Conservation (phyloP, 768 basidiomycete genomes). For the Kwoniella mangroviensis region DNA sequence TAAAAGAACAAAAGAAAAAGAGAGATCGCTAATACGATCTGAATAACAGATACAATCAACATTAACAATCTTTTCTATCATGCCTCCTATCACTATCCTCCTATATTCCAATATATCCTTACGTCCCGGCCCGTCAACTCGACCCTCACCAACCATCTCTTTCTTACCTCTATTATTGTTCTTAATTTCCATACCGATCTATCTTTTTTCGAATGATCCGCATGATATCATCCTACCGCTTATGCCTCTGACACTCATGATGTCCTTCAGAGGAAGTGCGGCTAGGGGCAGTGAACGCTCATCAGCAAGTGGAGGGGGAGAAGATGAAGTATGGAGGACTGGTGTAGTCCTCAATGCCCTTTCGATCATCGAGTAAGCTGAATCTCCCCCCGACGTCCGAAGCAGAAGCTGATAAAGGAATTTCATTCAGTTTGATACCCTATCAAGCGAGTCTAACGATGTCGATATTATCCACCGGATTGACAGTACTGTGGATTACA, state of each 20-base stretch:
- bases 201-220: constrained; percentile 94
- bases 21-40: not conserved
- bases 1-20: not conserved
- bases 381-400: not conserved
- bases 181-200: constrained; percentile 85
- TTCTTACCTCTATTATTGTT: constrained; percentile 81
- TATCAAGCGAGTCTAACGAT: not conserved
- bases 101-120: constrained; percentile 20
- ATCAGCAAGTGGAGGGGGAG: constrained; percentile 22
- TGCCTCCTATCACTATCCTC: constrained; percentile 13
- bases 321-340: constrained; percentile 69
- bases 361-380: constrained; percentile 80
- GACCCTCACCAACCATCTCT: constrained; percentile 65
- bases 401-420: not conserved
- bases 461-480: not conserved
- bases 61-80: not conserved
- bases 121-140: constrained; percentile 14
- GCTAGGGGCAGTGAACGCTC: constrained; percentile 49
- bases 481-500: not conserved
- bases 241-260: constrained; percentile 77
- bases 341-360: constrained; percentile 79
- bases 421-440: not conserved
- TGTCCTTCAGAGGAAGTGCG: constrained; percentile 55
- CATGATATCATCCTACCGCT: constrained; percentile 86
- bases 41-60: not conserved